Percentiles rank a stretch among this genome's conserved stretches.
These are phyloP conservation scores for Brassica nigra DNA, from an alignment of 345 rosid genomes.

Conservation along the genomic window DNA sequence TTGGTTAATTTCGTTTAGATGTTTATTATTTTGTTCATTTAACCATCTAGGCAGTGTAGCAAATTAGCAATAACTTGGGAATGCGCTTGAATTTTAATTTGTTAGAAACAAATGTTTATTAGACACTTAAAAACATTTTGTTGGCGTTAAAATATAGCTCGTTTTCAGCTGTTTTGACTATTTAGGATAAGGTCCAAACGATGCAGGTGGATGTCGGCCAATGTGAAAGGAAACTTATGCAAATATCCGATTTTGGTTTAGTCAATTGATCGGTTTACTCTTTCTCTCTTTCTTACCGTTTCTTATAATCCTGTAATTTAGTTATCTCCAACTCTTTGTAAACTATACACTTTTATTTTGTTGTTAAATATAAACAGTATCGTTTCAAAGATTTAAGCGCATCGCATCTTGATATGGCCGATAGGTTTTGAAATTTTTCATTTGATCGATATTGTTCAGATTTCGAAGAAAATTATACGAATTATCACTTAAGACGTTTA, in stretches of 20 bases:
- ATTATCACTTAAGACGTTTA: not conserved
- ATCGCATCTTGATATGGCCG: not conserved
- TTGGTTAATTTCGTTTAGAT: not conserved
- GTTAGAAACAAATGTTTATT: not conserved
- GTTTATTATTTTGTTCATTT: not conserved
- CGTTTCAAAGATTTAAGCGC: not conserved
- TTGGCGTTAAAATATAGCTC: not conserved
- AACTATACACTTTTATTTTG: not conserved
- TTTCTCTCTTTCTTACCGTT: not conserved
- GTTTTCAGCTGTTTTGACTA: constrained; percentile 3
- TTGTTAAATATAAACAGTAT: not conserved
- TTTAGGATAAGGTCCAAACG: constrained; percentile 10
- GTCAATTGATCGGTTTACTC: constrained; percentile 3
- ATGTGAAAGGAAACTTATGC: constrained; percentile 26
- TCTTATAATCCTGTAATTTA: not conserved
- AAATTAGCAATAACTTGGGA: not conserved
- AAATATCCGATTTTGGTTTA: constrained; percentile 26
- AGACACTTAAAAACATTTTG: not conserved
- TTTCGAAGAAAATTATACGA: not conserved
- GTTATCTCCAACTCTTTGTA: not conserved
- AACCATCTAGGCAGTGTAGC: not conserved
- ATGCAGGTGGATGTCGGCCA: constrained; percentile 23
- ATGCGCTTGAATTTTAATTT: not conserved
- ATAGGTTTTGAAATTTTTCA: not conserved
- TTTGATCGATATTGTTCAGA: not conserved